Evolutionary conservation across 1,284 basidiomycete species (phyloP).

Genomic region (Sanguinoderma infundibulare): DNA sequence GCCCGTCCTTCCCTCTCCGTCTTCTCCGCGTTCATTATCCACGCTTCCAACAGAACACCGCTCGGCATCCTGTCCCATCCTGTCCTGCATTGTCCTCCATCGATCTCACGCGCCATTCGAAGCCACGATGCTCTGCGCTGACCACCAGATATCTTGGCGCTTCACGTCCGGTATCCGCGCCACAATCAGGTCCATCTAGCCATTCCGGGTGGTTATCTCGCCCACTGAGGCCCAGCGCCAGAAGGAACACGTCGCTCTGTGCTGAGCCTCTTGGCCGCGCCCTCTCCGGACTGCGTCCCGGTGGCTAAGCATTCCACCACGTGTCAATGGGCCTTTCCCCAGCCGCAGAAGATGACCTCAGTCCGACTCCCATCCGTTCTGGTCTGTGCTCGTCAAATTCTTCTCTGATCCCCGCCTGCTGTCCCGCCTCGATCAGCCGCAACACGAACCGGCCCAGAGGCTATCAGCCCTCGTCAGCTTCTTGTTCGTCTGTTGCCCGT

Average conservation of each 20-base stretch:
- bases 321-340: neutral
- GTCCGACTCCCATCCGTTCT: neutral
- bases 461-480: neutral
- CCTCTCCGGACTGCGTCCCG: neutral
- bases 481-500: neutral
- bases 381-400: neutral
- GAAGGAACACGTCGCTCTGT: neutral
- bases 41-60: neutral
- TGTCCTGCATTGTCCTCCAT: neutral
- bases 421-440: neutral
- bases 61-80: neutral
- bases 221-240: neutral
- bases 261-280: neutral
- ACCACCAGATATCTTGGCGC: slow-evolving; percentile 1
- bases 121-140: slow-evolving; percentile 5
- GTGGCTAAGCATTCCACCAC: neutral
- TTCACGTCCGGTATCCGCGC: slow-evolving; percentile 15
- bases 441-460: too few species aligned
- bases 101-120: neutral
- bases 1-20: neutral
- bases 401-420: neutral
- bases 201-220: slow-evolving; percentile 6
- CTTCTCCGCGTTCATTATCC: neutral
- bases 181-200: slow-evolving; percentile 19
- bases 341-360: neutral